Percentiles rank a stretch among this genome's conserved stretches.
Evolutionary conservation across 2,329 filamentous ascomycete genomes (phyloP).

Genomic region (Bipolaris zeicola): DNA sequence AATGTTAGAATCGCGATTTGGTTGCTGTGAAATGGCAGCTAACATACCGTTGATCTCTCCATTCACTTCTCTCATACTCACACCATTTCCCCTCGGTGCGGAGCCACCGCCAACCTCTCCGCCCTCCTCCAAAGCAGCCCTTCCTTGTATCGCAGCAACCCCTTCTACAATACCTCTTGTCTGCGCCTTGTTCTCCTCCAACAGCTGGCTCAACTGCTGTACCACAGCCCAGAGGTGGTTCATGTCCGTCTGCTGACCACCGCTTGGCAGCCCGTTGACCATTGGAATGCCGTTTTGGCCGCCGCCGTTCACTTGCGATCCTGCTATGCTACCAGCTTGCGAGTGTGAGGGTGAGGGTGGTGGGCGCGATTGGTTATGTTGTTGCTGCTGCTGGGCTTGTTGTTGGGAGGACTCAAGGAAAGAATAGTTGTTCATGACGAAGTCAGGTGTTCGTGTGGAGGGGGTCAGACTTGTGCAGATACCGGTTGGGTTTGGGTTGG

Average conservation of each 20-base stretch:
- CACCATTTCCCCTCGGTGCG: conserved; percentile 2
- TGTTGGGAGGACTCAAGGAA: conserved; percentile 37
- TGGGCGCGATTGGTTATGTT: conserved; percentile 33
- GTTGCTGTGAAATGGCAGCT: neutral
- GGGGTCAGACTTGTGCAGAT: conserved; percentile 12
- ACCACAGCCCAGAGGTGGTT: conserved; percentile 51
- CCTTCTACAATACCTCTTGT: conserved; percentile 47
- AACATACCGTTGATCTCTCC: conserved; percentile 43
- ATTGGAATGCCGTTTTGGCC: conserved; percentile 45
- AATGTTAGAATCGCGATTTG: conserved; percentile 8
- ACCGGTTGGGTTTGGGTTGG: conserved; percentile 16
- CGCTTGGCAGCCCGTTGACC: conserved; percentile 47
- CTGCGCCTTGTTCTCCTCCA: conserved; percentile 49
- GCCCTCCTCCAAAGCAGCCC: conserved; percentile 43
- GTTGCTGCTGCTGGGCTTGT: conserved; percentile 11
- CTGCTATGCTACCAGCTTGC: conserved; percentile 21
- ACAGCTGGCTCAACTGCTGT: conserved; percentile 47
- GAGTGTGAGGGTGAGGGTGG: conserved; percentile 43
- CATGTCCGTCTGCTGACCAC: conserved; percentile 52
- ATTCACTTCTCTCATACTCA: conserved; percentile 40
- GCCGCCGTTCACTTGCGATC: conserved; percentile 40
- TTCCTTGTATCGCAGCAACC: conserved; percentile 46
- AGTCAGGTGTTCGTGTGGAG: conserved; percentile 12
- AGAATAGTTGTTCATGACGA: conserved; percentile 47
- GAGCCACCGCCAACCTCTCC: conserved; percentile 20